Percentiles rank a stretch among this genome's conserved stretches.
These are phyloP conservation scores for Beauveria asiatica DNA, from an alignment of 2,329 filamentous ascomycete genomes.

Conservation along the genomic window DNA sequence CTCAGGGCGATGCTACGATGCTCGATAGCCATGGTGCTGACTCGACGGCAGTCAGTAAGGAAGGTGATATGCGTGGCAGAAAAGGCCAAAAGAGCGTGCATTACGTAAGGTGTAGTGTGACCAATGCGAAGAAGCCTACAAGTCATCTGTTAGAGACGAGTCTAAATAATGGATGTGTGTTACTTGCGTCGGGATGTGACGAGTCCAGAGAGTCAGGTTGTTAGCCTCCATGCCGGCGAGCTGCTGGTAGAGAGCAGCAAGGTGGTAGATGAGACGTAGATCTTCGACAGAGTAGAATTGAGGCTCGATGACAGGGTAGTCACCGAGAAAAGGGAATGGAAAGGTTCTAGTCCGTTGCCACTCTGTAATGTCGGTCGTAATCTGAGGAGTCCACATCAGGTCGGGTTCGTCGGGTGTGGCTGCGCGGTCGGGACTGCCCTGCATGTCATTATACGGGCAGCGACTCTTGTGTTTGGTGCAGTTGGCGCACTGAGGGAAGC, in stretches of 20 bases:
- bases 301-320: constrained; percentile 67
- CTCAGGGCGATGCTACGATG: constrained; percentile 80
- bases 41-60: constrained; percentile 76
- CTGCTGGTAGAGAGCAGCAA: constrained; percentile 77
- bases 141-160: no score
- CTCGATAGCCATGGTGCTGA: constrained; percentile 80
- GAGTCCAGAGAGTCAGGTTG: constrained; percentile 84
- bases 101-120: constrained; percentile 75
- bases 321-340: constrained; percentile 71
- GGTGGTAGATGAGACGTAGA: constrained; percentile 81
- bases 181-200: constrained; percentile 64
- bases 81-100: constrained; percentile 86
- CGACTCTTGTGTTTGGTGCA: constrained; percentile 98
- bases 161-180: no score
- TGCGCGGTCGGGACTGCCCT: constrained; percentile 53
- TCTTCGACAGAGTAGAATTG: constrained; percentile 68
- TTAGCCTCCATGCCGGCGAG: constrained; percentile 69
- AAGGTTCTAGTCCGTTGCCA: constrained; percentile 82
- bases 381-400: constrained; percentile 79
- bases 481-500: constrained; percentile 95
- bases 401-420: constrained; percentile 55
- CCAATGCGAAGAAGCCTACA: constrained; percentile 57
- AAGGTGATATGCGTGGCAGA: constrained; percentile 90
- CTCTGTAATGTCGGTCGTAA: constrained; percentile 69
- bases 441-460: constrained; percentile 92